phyloP scores from a whole-genome alignment of 257 asterid species.

The Salvia splendens region DNA sequence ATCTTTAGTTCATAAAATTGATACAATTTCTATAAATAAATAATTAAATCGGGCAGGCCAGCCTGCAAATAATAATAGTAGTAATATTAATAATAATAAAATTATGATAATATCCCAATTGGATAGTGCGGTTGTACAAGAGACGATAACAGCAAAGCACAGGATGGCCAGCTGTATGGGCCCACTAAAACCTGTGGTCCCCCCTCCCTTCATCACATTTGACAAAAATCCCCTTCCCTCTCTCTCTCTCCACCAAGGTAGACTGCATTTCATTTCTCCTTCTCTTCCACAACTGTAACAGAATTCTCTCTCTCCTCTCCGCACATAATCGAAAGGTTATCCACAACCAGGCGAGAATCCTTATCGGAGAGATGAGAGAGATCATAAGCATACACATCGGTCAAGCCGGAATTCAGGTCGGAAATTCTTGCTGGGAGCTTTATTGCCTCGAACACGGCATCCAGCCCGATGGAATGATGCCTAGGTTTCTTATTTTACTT shows the following conservation, averaged over 20 bases:
- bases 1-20: too few species aligned
- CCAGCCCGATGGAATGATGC: constrained; percentile 51
- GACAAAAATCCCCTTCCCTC: not conserved
- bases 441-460: too few species aligned
- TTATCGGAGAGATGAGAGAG: constrained; percentile 34
- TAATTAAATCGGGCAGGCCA: too few species aligned
- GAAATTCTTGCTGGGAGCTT: constrained; percentile 29
- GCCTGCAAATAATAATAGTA: too few species aligned
- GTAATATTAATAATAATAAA: too few species aligned
- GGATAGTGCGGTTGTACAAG: too few species aligned
- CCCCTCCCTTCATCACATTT: not conserved
- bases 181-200: constrained; percentile 17
- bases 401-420: constrained; percentile 55
- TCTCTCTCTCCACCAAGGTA: not conserved
- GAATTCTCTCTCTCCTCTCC: constrained; percentile 5
- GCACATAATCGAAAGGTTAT: not conserved
- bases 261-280: constrained; percentile 7
- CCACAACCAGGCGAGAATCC: constrained; percentile 12
- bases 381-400: constrained; percentile 49
- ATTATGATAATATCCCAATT: too few species aligned
- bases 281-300: not conserved
- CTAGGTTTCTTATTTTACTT: constrained; percentile 29
- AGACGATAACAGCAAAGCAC: too few species aligned
- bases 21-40: too few species aligned
- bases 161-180: too few species aligned